Base-by-base conservation (phyloP, 2,329 filamentous ascomycete species). In the Aspergillus fijiensis region DNA sequence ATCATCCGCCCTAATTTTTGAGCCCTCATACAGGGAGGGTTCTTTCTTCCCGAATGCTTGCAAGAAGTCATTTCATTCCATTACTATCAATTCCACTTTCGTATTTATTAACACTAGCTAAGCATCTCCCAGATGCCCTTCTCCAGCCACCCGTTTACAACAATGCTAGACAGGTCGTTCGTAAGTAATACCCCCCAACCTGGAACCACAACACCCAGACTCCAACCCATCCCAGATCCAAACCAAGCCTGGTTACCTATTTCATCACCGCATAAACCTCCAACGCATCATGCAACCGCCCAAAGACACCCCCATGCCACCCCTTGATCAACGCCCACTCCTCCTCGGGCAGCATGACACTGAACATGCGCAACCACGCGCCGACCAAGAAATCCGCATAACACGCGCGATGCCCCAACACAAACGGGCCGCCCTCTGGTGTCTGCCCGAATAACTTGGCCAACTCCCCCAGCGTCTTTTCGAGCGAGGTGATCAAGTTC, bases 311-410 rank as follows among this genome's bases (percentile, higher is more conserved):
- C 1, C 63, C 76, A 66, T 86, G 79, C 81, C 84, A 87, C 0
- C 67, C 63, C 51, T 66, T 74, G 11, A 83, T 60, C 56, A 77
- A 71, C 60, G 80, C 66, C 82, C 82, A 85, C 59, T 85, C 83
- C 2, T 65, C 61, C 57, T 65, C 55, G 0, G 78, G 79, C 57
- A 85, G 66, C 27, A 73, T 76, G 14, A 47, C 68, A 4, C 65
- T 61, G 56, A 79, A 64, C 79, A 84, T 82, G 5, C 76, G 74
- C 68, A 87, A 58, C 84, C 85, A 87, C 0, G 73, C 82, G 1
- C 84, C 84, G 0, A 87, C 79, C 35, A 86, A 84, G 0, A 85
- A 66, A 65, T 87, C 85, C 1, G 82, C 84, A 74, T 86, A 85
- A 49, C 67, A 80, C 1, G 77, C 75, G 67, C 64, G 1, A 62